phyloP scores from a whole-genome alignment of 2,329 filamentous ascomycete genomes.

The Phialophora verrucosa region DNA sequence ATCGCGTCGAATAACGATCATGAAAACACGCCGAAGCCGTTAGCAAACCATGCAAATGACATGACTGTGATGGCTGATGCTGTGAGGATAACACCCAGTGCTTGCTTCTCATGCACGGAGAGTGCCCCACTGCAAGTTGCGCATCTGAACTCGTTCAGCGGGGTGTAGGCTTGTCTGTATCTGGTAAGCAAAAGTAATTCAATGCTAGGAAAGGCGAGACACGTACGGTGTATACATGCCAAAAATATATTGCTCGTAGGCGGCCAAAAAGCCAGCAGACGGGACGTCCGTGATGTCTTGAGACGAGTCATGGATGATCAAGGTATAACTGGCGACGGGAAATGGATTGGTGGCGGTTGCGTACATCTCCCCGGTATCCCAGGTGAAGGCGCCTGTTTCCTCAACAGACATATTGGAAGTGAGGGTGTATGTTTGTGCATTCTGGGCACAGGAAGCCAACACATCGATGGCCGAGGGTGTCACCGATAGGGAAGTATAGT shows the following conservation, averaged over 20 bases:
- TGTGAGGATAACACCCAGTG: slow-evolving; percentile 60
- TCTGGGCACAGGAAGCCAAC: slow-evolving; percentile 64
- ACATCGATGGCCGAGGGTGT: slow-evolving; percentile 66
- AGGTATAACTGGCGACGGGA: slow-evolving; percentile 66
- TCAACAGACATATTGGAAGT: slow-evolving; percentile 62
- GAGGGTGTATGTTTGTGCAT: slow-evolving; percentile 66
- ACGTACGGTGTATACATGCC: slow-evolving; percentile 64
- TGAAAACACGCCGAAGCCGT: slow-evolving; percentile 47
- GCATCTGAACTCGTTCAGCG: slow-evolving; percentile 57
- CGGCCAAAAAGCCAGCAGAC: slow-evolving; percentile 60
- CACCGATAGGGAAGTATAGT: slow-evolving; percentile 65
- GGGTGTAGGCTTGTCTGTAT: slow-evolving; percentile 38
- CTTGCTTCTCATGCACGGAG: slow-evolving; percentile 60
- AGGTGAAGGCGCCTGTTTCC: slow-evolving; percentile 60
- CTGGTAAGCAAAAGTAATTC: slow-evolving; percentile 38
- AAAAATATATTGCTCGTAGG: slow-evolving; percentile 61
- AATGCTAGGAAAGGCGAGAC: slow-evolving; percentile 44
- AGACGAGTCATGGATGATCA: slow-evolving; percentile 65
- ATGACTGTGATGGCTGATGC: slow-evolving; percentile 63
- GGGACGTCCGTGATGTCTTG: slow-evolving; percentile 59
- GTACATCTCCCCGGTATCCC: slow-evolving; percentile 65
- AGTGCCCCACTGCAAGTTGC: slow-evolving; percentile 61
- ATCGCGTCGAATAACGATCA: slow-evolving; percentile 7
- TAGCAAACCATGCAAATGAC: slow-evolving; percentile 62
- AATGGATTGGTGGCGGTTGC: slow-evolving; percentile 57